Percentiles rank a stretch among this genome's conserved stretches.
These are phyloP conservation scores for Scenedesmus sp. DNA, from an alignment of 163 green algal species.

Conservation along the genomic window DNA sequence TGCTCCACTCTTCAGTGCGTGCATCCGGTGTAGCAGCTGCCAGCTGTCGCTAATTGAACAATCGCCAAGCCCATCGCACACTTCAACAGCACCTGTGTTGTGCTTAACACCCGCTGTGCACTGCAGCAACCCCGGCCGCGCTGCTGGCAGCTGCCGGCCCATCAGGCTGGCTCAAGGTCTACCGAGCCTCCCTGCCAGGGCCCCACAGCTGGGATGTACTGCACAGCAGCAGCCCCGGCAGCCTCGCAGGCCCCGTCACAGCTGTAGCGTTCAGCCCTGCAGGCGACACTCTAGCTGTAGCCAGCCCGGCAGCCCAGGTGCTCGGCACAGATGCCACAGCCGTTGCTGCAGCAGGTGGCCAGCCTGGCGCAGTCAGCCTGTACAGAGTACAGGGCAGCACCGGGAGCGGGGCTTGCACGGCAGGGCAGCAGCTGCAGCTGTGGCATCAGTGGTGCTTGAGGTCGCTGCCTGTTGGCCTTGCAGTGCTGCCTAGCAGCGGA, in stretches of 20 bases:
- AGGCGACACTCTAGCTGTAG: conserved; percentile 32
- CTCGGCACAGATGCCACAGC: conserved; percentile 35
- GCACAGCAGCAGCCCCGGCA: conserved; percentile 16
- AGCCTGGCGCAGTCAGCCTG: conserved; percentile 40
- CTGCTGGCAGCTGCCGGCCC: conserved; percentile 13
- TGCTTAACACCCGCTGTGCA: neutral
- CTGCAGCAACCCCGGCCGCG: conserved; percentile 17
- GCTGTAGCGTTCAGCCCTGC: conserved; percentile 29
- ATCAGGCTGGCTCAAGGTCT: conserved; percentile 38
- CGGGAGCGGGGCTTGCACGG: neutral
- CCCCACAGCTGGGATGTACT: conserved; percentile 28
- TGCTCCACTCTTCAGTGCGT: no score
- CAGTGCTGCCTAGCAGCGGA: conserved; percentile 27
- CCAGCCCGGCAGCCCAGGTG: neutral
- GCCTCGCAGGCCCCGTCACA: conserved; percentile 15
- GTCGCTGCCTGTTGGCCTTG: neutral
- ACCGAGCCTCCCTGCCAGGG: neutral
- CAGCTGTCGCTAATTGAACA: no score
- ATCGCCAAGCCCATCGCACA: neutral
- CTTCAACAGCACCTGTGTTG: neutral
- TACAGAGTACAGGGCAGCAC: conserved; percentile 18
- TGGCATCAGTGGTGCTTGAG: conserved; percentile 46
- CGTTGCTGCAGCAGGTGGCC: conserved; percentile 15
- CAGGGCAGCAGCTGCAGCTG: conserved; percentile 36
- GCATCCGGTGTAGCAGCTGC: no score